Evolutionary conservation across 2,329 filamentous ascomycete species (phyloP).

Genomic region (Samsoniella hepiali): DNA sequence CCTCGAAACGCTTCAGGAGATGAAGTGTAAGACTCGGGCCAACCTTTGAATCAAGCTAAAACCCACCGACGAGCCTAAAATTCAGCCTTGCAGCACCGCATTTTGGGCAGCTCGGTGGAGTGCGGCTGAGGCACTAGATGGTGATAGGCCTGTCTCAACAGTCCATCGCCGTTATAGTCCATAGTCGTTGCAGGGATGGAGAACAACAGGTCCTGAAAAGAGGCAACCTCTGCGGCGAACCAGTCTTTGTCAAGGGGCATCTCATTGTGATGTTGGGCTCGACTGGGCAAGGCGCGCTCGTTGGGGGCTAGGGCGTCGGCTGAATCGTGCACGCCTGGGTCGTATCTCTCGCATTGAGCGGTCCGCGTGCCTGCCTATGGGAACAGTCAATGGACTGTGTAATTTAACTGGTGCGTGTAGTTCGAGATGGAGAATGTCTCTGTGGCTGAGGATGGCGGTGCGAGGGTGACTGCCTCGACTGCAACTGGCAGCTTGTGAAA

Average conservation of each 20-base stretch:
- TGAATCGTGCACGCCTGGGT: not conserved
- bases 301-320: not conserved
- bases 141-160: not conserved
- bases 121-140: conserved; percentile 10
- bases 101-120: not conserved
- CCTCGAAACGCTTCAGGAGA: not conserved
- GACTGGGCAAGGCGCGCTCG: not conserved
- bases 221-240: conserved; percentile 3
- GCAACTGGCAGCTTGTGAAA: no score
- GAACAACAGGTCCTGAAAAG: not conserved
- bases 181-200: not conserved
- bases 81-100: not conserved
- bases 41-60: not conserved
- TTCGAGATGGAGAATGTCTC: no score
- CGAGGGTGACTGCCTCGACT: no score
- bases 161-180: no score
- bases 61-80: not conserved
- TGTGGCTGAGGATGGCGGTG: no score
- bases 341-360: not conserved
- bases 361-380: no score
- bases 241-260: not conserved
- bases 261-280: not conserved
- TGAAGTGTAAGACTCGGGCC: not conserved
- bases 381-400: not conserved
- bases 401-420: no score